Conservation (phyloP, 495 filamentous ascomycete species). For the Poronia punctata region DNA sequence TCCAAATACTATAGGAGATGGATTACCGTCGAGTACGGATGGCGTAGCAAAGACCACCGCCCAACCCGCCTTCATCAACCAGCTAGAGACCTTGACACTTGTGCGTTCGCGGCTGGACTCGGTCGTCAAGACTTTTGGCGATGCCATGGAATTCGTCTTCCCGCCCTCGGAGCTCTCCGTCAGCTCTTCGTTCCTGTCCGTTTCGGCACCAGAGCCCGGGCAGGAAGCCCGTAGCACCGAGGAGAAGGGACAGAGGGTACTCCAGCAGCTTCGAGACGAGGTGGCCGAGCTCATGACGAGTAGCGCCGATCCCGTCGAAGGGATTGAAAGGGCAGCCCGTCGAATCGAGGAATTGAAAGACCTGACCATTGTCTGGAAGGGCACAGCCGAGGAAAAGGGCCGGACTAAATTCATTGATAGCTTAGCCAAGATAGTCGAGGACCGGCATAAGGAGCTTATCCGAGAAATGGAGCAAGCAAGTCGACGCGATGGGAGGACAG, state of each 20-base stretch:
- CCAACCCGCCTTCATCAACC: conserved; percentile 65
- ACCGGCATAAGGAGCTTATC: conserved; percentile 49
- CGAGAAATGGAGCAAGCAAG: conserved; percentile 39
- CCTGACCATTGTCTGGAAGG: conserved; percentile 77
- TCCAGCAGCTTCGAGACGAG: conserved; percentile 62
- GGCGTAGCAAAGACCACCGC: neutral
- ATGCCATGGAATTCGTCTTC: conserved; percentile 88
- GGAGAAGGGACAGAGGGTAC: conserved; percentile 69
- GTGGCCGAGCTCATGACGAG: conserved; percentile 59
- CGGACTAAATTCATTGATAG: conserved; percentile 73
- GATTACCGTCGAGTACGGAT: neutral
- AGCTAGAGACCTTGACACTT: conserved; percentile 74
- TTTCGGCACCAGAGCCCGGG: conserved; percentile 66
- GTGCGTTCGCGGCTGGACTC: conserved; percentile 75
- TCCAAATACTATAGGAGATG: conserved; percentile 11
- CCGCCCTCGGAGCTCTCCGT: conserved; percentile 71
- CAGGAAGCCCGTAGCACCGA: conserved; percentile 60
- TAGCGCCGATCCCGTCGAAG: conserved; percentile 41
- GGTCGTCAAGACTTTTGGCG: conserved; percentile 81
- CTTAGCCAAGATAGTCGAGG: conserved; percentile 56
- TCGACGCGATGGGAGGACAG: conserved; percentile 21
- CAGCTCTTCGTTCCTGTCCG: conserved; percentile 70
- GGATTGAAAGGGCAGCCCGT: conserved; percentile 59
- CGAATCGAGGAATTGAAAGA: conserved; percentile 67
- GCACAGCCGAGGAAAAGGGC: conserved; percentile 87